Percentiles rank a stretch among this genome's conserved stretches.
Conservation (phyloP, 805 yeast species). For the Saccharomycopsis sp. region DNA sequence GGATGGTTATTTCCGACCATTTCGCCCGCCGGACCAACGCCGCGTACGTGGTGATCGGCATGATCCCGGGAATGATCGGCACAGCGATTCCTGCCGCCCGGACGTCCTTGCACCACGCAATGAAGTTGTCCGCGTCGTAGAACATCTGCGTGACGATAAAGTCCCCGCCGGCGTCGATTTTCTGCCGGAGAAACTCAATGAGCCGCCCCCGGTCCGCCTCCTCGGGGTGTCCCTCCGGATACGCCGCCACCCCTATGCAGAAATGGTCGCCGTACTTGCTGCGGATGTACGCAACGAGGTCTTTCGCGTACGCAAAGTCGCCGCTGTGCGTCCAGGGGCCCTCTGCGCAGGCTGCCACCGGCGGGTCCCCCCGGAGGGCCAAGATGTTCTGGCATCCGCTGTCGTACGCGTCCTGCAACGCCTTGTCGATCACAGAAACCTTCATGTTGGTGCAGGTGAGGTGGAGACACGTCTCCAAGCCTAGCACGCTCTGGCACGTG, state of each 20-base stretch:
- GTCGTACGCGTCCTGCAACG: constrained; percentile 74
- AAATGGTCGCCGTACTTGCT: constrained; percentile 78
- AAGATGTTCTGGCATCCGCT: constrained; percentile 94
- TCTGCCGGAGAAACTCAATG: constrained; percentile 65
- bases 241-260: constrained; percentile 93
- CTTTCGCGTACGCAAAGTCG: constrained; percentile 85
- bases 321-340: constrained; percentile 42
- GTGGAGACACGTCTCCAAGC: constrained; percentile 96
- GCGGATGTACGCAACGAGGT: constrained; percentile 72
- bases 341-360: constrained; percentile 42
- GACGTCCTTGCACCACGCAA: constrained; percentile 70
- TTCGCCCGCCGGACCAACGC: constrained; percentile 88
- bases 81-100: constrained; percentile 59
- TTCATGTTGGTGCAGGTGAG: constrained; percentile 96
- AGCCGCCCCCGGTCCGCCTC: constrained; percentile 50
- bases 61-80: constrained; percentile 95
- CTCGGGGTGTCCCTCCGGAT: constrained; percentile 97
- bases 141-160: constrained; percentile 96
- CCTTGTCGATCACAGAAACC: constrained; percentile 68
- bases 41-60: constrained; percentile 96
- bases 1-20: constrained; percentile 86
- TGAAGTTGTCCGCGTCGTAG: constrained; percentile 82
- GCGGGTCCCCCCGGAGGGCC: constrained; percentile 95
- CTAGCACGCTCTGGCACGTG: constrained; percentile 83
- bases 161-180: constrained; percentile 90